These are phyloP conservation scores for Elsinoe batatas DNA, from an alignment of 2,329 filamentous ascomycete species.

Conservation along the genomic window DNA sequence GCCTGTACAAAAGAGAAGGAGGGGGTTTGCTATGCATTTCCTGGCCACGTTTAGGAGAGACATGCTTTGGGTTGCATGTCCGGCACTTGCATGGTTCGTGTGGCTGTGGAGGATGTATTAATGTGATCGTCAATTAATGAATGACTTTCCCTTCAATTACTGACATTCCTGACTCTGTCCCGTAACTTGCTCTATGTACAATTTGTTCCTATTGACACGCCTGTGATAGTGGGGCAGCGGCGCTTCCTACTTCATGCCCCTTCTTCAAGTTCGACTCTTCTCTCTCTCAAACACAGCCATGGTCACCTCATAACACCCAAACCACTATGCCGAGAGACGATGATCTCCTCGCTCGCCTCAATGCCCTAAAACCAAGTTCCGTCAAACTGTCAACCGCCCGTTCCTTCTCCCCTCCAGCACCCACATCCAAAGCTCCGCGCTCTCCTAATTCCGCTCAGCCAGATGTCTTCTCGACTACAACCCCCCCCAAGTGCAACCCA, in stretches of 20 bases:
- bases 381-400: conserved; percentile 25
- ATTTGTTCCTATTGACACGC: not conserved
- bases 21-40: conserved; percentile 39
- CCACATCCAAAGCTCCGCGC: not conserved
- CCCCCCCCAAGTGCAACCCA: too few relatives aligned
- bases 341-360: conserved; percentile 39
- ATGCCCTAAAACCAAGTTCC: conserved; percentile 37
- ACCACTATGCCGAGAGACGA: conserved; percentile 21
- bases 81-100: conserved; percentile 8
- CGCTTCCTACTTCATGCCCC: not conserved
- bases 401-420: not conserved
- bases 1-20: conserved; percentile 23
- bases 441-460: conserved; percentile 20
- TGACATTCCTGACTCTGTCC: not conserved
- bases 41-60: conserved; percentile 52
- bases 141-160: not conserved
- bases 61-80: conserved; percentile 36
- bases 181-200: not conserved
- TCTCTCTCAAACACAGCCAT: too few relatives aligned
- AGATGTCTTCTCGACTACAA: not conserved
- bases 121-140: not conserved
- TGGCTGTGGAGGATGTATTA: conserved; percentile 38
- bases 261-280: not conserved
- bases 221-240: not conserved
- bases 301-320: not conserved